These are phyloP conservation scores for Vigna trinervia DNA, from an alignment of 306 rosid genomes.

Conservation along the genomic window DNA sequence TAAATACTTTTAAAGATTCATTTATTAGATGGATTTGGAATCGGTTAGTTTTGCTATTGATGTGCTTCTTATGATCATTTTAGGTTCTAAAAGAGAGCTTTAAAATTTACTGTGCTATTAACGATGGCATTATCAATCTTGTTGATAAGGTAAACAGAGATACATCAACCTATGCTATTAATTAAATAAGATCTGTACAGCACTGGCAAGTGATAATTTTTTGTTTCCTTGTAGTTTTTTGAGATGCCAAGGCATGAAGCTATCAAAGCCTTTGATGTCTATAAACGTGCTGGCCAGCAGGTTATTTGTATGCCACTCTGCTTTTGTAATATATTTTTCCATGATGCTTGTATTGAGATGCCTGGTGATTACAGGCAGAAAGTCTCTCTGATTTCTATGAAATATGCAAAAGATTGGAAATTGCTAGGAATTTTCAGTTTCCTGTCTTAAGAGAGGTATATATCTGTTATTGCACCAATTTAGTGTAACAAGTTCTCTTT, in stretches of 20 bases:
- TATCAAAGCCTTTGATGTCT: conserved; percentile 74
- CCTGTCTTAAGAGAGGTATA: conserved; percentile 80
- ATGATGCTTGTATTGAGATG: conserved; percentile 23
- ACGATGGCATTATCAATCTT: conserved; percentile 87
- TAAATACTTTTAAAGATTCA: neutral
- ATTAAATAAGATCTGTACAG: neutral
- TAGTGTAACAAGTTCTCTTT: neutral
- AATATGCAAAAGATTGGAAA: conserved; percentile 78
- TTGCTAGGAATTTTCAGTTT: conserved; percentile 89
- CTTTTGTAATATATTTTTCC: conserved; percentile 27
- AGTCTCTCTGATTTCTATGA: conserved; percentile 82
- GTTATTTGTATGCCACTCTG: conserved; percentile 34
- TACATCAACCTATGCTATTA: neutral
- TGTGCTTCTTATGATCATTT: conserved; percentile 36
- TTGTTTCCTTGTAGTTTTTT: conserved; percentile 65
- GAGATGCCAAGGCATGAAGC: conserved; percentile 95
- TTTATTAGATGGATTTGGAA: neutral
- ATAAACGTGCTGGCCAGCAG: conserved; percentile 89
- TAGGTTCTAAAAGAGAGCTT: conserved; percentile 87
- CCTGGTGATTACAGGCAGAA: conserved; percentile 59
- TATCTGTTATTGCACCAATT: conserved; percentile 11
- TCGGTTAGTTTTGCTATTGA: conserved; percentile 6
- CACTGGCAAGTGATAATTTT: conserved; percentile 14
- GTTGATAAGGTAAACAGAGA: conserved; percentile 70
- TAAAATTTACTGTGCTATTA: conserved; percentile 73